Percentiles rank a stretch among this genome's conserved stretches.
Evolutionary conservation across 2,329 filamentous ascomycete species (phyloP).

Genomic region (Chrysosporium queenslandicum): DNA sequence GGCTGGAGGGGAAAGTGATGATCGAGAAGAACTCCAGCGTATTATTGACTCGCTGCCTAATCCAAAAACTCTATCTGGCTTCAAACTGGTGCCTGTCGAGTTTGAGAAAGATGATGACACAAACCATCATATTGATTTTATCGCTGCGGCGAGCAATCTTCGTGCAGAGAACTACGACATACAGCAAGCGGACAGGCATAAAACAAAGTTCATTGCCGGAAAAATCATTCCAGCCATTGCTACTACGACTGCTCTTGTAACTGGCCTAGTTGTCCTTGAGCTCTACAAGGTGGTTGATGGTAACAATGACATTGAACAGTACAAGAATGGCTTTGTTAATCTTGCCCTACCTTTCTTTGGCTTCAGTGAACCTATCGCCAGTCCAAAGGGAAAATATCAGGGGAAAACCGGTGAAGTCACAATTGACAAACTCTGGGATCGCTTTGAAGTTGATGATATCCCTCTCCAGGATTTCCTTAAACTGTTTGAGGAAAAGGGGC

Average conservation of each 20-base stretch:
- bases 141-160: conserved; percentile 91
- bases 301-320: conserved; percentile 93
- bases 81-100: conserved; percentile 83
- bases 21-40: conserved; percentile 63
- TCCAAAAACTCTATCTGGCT: conserved; percentile 71
- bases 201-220: conserved; percentile 98
- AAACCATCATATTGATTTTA: conserved; percentile 98
- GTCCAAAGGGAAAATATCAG: conserved; percentile 82
- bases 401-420: conserved; percentile 67
- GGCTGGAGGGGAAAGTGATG: conserved; percentile 49
- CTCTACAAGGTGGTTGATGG: conserved; percentile 94
- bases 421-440: conserved; percentile 96
- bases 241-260: conserved; percentile 91
- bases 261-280: conserved; percentile 83
- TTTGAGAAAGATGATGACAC: conserved; percentile 99
- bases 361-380: conserved; percentile 92
- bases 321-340: conserved; percentile 99
- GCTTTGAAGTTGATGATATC: conserved; percentile 81
- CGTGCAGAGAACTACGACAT: conserved; percentile 98
- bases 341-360: conserved; percentile 93
- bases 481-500: conserved; percentile 67
- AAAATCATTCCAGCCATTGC: conserved; percentile 99
- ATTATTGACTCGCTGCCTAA: conserved; percentile 64
- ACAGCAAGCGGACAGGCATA: conserved; percentile 79
- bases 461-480: conserved; percentile 75